A percentile compares a stretch with the other conserved stretches of the same genome.
Conservation (phyloP, 768 basidiomycete genomes). For the Basidioascus undulatus region DNA sequence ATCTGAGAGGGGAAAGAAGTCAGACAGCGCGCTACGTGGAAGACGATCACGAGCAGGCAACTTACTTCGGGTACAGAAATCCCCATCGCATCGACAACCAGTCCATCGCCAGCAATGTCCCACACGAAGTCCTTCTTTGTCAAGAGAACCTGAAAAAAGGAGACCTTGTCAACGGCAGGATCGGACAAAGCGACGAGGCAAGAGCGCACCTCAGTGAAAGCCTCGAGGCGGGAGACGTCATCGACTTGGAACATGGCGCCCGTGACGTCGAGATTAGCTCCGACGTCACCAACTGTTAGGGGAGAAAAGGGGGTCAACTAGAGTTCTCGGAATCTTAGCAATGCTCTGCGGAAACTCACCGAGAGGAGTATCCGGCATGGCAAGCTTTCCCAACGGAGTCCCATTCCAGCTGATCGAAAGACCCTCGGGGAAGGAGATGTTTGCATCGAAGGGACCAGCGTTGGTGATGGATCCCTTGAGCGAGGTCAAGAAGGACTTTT, state of each 20-base stretch:
- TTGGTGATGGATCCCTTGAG: slow-evolving; percentile 40
- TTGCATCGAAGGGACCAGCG: slow-evolving; percentile 51
- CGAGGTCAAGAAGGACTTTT: slow-evolving; percentile 31
- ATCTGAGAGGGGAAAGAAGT: neutral
- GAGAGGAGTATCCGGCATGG: slow-evolving; percentile 36
- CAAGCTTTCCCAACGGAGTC: slow-evolving; percentile 31
- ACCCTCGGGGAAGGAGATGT: slow-evolving; percentile 38
- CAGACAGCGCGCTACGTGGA: slow-evolving; percentile 16
- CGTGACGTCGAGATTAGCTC: slow-evolving; percentile 31
- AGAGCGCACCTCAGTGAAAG: slow-evolving; percentile 34
- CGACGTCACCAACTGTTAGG: slow-evolving; percentile 25
- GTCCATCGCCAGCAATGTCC: slow-evolving; percentile 38
- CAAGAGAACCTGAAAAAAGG: slow-evolving; percentile 24
- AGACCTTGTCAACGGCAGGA: neutral
- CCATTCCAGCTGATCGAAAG: slow-evolving; percentile 37
- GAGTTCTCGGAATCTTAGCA: no score
- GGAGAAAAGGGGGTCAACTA: neutral
- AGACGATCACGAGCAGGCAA: slow-evolving; percentile 26
- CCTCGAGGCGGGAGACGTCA: slow-evolving; percentile 31
- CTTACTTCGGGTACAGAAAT: slow-evolving; percentile 5
- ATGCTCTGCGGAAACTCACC: slow-evolving; percentile 20
- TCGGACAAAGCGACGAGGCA: neutral
- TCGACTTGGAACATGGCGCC: slow-evolving; percentile 36
- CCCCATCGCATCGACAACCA: slow-evolving; percentile 39
- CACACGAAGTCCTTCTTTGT: slow-evolving; percentile 43